Evolutionary conservation across 352 stramenopile species (phyloP), one percentile per base, ranked within the genome.

Genomic region (Pseudoperonospora humuli): DNA sequence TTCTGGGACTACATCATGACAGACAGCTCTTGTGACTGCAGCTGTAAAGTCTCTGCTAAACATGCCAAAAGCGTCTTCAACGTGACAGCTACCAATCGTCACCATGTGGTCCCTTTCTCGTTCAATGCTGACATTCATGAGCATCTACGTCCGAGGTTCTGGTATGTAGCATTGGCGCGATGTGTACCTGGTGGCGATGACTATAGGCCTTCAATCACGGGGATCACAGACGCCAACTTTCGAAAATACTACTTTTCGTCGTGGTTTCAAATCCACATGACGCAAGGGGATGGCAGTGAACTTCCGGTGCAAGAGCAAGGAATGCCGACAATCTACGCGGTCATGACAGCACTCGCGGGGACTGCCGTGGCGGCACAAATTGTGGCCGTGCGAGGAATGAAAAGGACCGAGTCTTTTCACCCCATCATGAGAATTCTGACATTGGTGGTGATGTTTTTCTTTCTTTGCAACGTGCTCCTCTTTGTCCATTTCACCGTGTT

Each of bases 261-360:
- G 6, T 87, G 75, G 78, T 87, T 81, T 53, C 65, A 70, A 7
- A 62, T 90, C 34, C 78, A 90, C 71, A 81, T 88, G 69, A 84
- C 66, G 8, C 75, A 88, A 31, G 55, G 37, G 8, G 60, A 84
- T 24, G 74, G 69, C 3, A 74, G 61, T 17, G 75, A 91, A 44
- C 65, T 87, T 6, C 69, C 75, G 3, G 73, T 86, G 13, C 70
- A 87, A 40, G 61, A 86, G 23, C 57, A 84, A 35, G 75, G 67
- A 3, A 57, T 88, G 54, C 50, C 62, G 2, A 29, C 57, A 8
- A 70, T 86, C 18, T 88, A 86, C 29, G 61, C 43, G 0, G 25
- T 78, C 34, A 72, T 81, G 56, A 60, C 63, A 8, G 32, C 71
- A 20, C 31, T 91, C 14, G 70, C 69, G 0, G 64, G 38, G 0